These are phyloP conservation scores for Prototheca cutis DNA, from an alignment of 163 green algal species.

Conservation along the genomic window DNA sequence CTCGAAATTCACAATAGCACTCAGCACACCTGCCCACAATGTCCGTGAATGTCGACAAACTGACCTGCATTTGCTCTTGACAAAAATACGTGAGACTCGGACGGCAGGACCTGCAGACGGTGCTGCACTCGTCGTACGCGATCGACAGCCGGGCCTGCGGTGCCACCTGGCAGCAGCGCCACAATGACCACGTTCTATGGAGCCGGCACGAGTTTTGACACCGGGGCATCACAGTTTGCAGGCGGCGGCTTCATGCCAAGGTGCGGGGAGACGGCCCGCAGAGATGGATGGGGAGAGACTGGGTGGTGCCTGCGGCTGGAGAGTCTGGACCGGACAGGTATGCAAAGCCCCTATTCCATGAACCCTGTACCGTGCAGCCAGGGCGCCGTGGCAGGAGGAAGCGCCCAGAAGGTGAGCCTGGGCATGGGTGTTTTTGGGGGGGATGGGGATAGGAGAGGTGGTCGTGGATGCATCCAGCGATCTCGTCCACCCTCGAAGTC, in stretches of 20 bases:
- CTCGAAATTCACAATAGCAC: too few species aligned
- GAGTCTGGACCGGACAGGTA: neutral
- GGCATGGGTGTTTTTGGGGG: neutral
- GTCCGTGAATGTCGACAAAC: too few species aligned
- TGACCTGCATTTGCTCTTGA: too few species aligned
- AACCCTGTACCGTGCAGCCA: neutral
- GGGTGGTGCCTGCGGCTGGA: neutral
- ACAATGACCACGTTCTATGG: slow-evolving; percentile 9
- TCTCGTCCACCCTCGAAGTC: neutral
- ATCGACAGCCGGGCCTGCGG: too few species aligned
- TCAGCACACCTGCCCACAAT: too few species aligned
- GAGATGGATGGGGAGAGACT: too few species aligned
- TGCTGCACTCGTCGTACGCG: too few species aligned
- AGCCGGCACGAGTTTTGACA: slow-evolving; percentile 4
- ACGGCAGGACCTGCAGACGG: too few species aligned
- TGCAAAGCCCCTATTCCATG: neutral
- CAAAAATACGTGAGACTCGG: too few species aligned
- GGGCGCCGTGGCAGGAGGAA: neutral
- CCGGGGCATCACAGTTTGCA: slow-evolving; percentile 41
- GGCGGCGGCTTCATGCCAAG: slow-evolving; percentile 52
- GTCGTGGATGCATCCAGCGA: neutral
- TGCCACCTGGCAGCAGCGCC: too few species aligned
- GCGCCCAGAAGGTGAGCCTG: slow-evolving; percentile 11
- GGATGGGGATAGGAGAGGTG: too few species aligned
- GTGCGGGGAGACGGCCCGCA: too few species aligned